Percentiles rank a stretch among this genome's conserved stretches.
Conservation (phyloP, 116 monocot genomes). For the Cymodocea nodosa region DNA sequence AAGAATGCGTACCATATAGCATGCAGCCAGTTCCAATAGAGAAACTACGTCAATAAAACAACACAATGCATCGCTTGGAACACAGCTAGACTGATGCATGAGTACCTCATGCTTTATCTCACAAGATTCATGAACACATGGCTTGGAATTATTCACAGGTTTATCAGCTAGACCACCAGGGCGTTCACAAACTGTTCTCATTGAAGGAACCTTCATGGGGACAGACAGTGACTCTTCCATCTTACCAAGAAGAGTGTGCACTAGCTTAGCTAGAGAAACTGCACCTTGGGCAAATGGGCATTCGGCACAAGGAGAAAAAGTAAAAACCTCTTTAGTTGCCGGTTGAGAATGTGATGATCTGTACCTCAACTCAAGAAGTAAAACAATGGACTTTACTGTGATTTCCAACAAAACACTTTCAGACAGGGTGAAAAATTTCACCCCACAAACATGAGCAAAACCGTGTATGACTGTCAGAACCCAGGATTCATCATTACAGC, state of each 20-base stretch:
- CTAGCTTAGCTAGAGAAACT: conserved; percentile 28
- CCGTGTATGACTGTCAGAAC: conserved; percentile 43
- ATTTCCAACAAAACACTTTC: conserved; percentile 15
- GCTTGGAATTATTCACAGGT: background rate
- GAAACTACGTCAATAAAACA: conserved; percentile 47
- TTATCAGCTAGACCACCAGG: background rate
- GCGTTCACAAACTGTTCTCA: background rate
- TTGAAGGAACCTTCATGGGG: background rate
- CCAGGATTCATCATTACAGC: conserved; percentile 25
- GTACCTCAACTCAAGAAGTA: conserved; percentile 31
- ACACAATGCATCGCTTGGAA: conserved; percentile 18
- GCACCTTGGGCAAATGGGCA: conserved; percentile 52
- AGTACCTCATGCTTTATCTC: background rate
- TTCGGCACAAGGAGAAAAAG: conserved; percentile 24
- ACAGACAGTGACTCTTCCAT: conserved; percentile 20
- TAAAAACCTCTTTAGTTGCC: background rate
- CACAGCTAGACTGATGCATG: background rate
- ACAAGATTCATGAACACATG: background rate
- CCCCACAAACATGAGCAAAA: conserved; percentile 48
- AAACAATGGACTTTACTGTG: conserved; percentile 43
- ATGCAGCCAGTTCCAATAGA: conserved; percentile 59
- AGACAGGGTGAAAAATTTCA: conserved; percentile 21
- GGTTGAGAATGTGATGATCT: background rate
- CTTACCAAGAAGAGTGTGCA: conserved; percentile 30
- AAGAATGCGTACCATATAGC: conserved; percentile 51